A percentile compares a stretch with the other conserved stretches of the same genome.
phyloP scores from a whole-genome alignment of 2,329 filamentous ascomycete genomes.

The Eurotiales sp. region DNA sequence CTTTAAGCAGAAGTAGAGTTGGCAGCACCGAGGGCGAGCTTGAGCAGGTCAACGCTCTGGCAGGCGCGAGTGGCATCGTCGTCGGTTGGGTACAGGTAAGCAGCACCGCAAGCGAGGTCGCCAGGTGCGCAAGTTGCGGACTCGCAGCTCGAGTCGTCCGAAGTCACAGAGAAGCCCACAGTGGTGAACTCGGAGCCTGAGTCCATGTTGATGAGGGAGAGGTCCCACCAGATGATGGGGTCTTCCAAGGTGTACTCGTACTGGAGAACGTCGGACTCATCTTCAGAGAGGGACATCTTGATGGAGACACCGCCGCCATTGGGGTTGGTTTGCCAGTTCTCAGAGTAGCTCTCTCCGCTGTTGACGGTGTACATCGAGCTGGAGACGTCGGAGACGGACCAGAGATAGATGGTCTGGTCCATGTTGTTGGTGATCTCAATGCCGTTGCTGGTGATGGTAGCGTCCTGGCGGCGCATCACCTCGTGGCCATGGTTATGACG shows the following conservation, averaged over 20 bases:
- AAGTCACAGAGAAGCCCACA: conserved; percentile 33
- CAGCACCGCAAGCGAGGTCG: conserved; percentile 32
- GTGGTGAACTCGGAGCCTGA: conserved; percentile 30
- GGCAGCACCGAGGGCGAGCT: conserved; percentile 29
- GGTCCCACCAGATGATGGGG: conserved; percentile 37
- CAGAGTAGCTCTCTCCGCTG: conserved; percentile 32
- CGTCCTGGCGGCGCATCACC: conserved; percentile 16
- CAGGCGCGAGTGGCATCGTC: conserved; percentile 42
- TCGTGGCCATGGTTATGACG: conserved; percentile 7
- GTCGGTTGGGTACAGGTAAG: conserved; percentile 39
- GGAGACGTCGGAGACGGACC: conserved; percentile 35
- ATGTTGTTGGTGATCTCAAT: conserved; percentile 40
- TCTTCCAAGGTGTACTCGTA: conserved; percentile 36
- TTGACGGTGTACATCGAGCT: conserved; percentile 34
- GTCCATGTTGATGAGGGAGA: conserved; percentile 37
- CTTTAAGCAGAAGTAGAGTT: conserved; percentile 3
- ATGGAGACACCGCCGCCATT: conserved; percentile 42
- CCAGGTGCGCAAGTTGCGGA: conserved; percentile 33
- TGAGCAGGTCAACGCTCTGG: conserved; percentile 31
- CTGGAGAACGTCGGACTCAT: conserved; percentile 37
- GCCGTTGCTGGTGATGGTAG: conserved; percentile 24
- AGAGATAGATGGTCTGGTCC: conserved; percentile 34
- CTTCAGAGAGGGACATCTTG: conserved; percentile 34
- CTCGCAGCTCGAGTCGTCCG: conserved; percentile 28
- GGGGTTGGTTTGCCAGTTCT: conserved; percentile 32